Conservation (phyloP, 108 stramenopile species). For the Discostella stelligeroides region DNA sequence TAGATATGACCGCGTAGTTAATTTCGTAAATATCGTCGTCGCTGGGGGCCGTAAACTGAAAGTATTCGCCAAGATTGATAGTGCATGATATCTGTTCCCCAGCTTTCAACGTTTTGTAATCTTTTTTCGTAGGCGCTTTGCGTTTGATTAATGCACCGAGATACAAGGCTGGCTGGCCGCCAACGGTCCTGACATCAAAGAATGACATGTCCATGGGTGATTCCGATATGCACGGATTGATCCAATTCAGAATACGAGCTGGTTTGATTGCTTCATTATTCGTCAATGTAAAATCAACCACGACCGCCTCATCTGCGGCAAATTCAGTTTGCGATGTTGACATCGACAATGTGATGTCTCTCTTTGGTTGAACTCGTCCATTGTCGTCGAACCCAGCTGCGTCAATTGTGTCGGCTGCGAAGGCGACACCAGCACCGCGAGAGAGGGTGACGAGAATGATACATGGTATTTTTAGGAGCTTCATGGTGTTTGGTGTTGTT, state of each 20-base stretch:
- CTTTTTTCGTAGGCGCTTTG: neutral
- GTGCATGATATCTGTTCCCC: constrained; percentile 1
- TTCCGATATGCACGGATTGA: neutral
- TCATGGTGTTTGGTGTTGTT: no score
- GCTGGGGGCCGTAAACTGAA: neutral
- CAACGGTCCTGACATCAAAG: neutral
- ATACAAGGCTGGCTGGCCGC: neutral
- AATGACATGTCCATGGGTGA: neutral
- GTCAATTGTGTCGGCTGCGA: no score
- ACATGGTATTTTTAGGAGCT: no score
- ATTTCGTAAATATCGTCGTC: neutral
- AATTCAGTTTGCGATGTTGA: neutral
- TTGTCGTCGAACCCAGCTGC: no score
- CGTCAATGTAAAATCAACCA: neutral
- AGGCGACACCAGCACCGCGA: no score
- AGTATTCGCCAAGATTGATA: constrained; percentile 1
- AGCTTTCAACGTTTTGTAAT: neutral
- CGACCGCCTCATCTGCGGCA: neutral
- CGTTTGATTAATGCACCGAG: constrained; percentile 2
- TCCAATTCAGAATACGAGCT: constrained; percentile 1
- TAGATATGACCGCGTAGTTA: neutral
- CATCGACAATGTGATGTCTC: neutral
- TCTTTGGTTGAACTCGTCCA: neutral
- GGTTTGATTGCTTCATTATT: neutral
- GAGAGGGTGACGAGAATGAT: no score